A percentile compares a stretch with the other conserved stretches of the same genome.
These are phyloP conservation scores for Sarocladium oryzae DNA, from an alignment of 2,329 filamentous ascomycete species.

Conservation along the genomic window DNA sequence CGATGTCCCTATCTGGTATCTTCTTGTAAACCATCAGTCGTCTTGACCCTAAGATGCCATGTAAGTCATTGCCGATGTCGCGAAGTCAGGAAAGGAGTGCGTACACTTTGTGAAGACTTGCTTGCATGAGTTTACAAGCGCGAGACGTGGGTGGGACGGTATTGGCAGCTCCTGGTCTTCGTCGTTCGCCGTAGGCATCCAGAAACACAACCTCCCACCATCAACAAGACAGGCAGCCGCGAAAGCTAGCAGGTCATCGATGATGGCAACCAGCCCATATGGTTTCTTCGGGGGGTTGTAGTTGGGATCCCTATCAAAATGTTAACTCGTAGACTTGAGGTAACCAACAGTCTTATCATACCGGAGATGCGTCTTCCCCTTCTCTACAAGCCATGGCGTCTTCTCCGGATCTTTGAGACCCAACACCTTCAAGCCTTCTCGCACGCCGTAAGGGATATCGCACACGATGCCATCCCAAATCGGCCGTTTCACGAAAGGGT, in stretches of 20 bases:
- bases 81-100: slow-evolving; percentile 14
- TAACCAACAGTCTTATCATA: slow-evolving; percentile 33
- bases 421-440: slow-evolving; percentile 84
- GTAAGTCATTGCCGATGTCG: slow-evolving; percentile 12
- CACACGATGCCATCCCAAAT: slow-evolving; percentile 88
- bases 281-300: slow-evolving; percentile 86
- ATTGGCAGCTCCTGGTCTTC: slow-evolving; percentile 69
- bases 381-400: slow-evolving; percentile 53
- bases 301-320: slow-evolving; percentile 36
- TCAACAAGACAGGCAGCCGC: slow-evolving; percentile 70
- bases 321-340: neutral
- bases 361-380: slow-evolving; percentile 64
- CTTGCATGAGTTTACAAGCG: slow-evolving; percentile 68
- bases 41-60: slow-evolving; percentile 62
- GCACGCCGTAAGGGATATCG: slow-evolving; percentile 91
- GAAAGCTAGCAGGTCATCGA: slow-evolving; percentile 84
- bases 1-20: slow-evolving; percentile 53
- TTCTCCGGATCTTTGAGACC: slow-evolving; percentile 65
- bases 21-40: slow-evolving; percentile 81
- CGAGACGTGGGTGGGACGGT: slow-evolving; percentile 69
- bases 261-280: slow-evolving; percentile 85
- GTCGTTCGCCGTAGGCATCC: slow-evolving; percentile 91
- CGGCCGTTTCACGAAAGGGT: slow-evolving; percentile 57
- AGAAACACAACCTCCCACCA: slow-evolving; percentile 77
- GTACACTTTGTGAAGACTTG: slow-evolving; percentile 87